Base-by-base conservation (phyloP, 192 early-diverging fungal species). In the Dissophora globulifera region DNA sequence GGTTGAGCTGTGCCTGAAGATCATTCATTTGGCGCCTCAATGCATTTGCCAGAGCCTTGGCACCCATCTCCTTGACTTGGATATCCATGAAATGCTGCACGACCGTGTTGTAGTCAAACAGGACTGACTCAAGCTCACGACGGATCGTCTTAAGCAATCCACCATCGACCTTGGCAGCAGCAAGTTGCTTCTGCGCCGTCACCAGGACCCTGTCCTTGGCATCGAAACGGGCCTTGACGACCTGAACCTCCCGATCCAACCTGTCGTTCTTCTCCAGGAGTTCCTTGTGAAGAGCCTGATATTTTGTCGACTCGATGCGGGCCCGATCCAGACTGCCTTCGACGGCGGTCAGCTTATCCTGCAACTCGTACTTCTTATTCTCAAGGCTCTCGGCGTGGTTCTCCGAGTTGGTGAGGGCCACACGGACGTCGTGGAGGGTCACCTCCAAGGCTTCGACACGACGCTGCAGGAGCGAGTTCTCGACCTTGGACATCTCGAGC, bases 61-160 rank as follows among this genome's bases (percentile, higher is more conserved):
- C 72, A 9, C 72, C 72, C 57, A 76, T 76, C 3, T 62, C 72
- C 19, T 76, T 62, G 43, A 76, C 72, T 25, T 76, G 72, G 13
- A 76, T 76, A 31, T 76, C 72, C 72, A 76, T 76, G 31, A 76
- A 76, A 40, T 76, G 72, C 46, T 76, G 72, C 5, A 76, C 72
- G 6, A 76, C 72, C 0, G 64, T 76, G 58, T 76, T 76, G 58
- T 76, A 76, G 33, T 76, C 72, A 62, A 76, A 76, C 10, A 76
- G 32, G 8, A 76, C 72, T 0, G 72, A 76, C 42, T 76, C 72
- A 19, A 76, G 52, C 29, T 76, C 72, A 15, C 72, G 62, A 26
- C 72, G 72, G 30, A 76, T 76, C 1, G 72, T 76, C 46, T 76
- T 76, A 26, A 76, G 35, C 20, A 76, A 49, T 0, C 72, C 72